Evolutionary conservation across 129 eudicot genomes (phyloP).

Genomic region (Artemisia annua): DNA sequence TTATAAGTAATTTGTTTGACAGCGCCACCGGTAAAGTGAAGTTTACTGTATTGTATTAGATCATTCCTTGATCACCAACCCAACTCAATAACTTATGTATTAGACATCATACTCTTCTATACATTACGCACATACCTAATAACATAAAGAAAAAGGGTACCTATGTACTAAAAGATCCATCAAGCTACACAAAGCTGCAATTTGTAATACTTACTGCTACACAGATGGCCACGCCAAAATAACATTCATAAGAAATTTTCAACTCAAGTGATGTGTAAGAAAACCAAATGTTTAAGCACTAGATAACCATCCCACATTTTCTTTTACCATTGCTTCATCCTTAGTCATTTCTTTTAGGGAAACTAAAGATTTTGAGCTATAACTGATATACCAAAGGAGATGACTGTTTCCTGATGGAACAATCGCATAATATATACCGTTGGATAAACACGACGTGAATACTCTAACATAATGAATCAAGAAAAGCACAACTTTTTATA

Average conservation of each 20-base stretch:
- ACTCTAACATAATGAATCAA: too few relatives aligned
- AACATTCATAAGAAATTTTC: not conserved
- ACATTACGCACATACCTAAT: not conserved
- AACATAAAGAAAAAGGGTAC: not conserved
- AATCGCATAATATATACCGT: too few relatives aligned
- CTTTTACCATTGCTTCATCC: too few relatives aligned
- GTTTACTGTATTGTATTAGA: too few relatives aligned
- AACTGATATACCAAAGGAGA: too few relatives aligned
- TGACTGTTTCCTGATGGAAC: too few relatives aligned
- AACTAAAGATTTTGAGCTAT: not conserved
- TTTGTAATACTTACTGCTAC: not conserved
- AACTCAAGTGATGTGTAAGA: not conserved
- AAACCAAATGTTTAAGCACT: not conserved
- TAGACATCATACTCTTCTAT: not conserved
- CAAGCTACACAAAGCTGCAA: conserved; percentile 7
- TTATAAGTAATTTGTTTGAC: too few relatives aligned
- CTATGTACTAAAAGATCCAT: conserved; percentile 5
- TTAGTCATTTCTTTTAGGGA: not conserved
- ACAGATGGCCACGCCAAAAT: not conserved
- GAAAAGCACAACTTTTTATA: not conserved
- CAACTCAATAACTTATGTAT: too few relatives aligned
- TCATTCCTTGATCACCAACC: too few relatives aligned
- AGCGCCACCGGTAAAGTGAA: too few relatives aligned
- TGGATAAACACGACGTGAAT: too few relatives aligned
- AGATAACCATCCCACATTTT: not conserved